A percentile compares a stretch with the other conserved stretches of the same genome.
These are phyloP conservation scores for Chloris gayana DNA, from an alignment of 176 grass and related monocot genomes.

Conservation along the genomic window DNA sequence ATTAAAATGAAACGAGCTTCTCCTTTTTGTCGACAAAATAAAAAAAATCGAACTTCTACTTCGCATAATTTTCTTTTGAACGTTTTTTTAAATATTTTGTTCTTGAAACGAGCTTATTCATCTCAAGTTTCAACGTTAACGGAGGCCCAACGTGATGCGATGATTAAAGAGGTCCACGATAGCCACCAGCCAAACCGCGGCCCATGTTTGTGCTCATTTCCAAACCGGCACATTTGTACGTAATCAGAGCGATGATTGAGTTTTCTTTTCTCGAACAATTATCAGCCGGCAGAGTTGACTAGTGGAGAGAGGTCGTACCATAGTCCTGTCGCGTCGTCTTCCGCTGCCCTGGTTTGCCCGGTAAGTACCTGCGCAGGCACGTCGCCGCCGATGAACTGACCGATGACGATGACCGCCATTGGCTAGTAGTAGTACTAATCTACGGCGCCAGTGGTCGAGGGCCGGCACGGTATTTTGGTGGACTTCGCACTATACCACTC, in stretches of 20 bases:
- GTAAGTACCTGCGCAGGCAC: background rate
- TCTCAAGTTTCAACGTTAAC: background rate
- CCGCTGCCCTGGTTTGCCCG: background rate
- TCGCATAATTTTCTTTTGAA: no score
- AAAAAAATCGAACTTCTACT: no score
- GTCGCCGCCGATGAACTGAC: background rate
- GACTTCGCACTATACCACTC: no score
- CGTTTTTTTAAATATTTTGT: no score
- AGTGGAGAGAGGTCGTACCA: no score
- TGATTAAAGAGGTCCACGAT: background rate
- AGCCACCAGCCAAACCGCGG: background rate
- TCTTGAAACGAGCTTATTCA: no score
- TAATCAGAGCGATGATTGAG: no score
- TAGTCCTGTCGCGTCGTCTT: background rate
- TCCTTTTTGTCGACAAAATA: no score
- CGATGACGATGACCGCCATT: background rate
- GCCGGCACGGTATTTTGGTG: no score
- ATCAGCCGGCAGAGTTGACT: no score
- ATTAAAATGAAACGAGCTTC: no score
- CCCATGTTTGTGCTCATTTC: background rate
- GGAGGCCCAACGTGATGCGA: background rate
- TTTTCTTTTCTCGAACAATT: no score
- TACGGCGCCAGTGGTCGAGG: background rate
- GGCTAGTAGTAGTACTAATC: background rate
- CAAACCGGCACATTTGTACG: background rate